These are phyloP conservation scores for Pythium sukuiense DNA, from an alignment of 352 stramenopile genomes.

Conservation along the genomic window DNA sequence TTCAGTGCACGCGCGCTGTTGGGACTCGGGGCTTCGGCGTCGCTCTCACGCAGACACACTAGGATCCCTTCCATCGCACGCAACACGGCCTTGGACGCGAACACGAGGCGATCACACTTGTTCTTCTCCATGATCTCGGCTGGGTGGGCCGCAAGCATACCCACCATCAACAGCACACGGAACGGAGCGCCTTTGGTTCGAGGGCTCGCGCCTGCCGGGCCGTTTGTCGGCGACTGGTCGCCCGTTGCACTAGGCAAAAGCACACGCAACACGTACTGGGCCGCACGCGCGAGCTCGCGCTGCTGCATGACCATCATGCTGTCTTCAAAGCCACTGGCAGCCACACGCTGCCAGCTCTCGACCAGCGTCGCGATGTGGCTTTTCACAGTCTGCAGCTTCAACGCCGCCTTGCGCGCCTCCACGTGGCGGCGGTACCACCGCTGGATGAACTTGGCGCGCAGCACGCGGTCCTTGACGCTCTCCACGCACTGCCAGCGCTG, in stretches of 20 bases:
- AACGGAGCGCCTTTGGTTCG: conserved; percentile 38
- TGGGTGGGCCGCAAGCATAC: conserved; percentile 68
- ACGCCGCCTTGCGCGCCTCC: conserved; percentile 41
- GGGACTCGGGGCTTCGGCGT: conserved; percentile 10
- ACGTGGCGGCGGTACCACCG: conserved; percentile 64
- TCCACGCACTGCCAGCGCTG: conserved; percentile 71
- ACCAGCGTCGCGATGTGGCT: conserved; percentile 42
- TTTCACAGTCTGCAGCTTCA: conserved; percentile 36
- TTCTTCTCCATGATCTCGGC: conserved; percentile 62
- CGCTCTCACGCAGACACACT: conserved; percentile 30
- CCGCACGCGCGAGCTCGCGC: conserved; percentile 45
- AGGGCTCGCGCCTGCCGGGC: conserved; percentile 18
- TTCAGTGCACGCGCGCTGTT: conserved; percentile 42
- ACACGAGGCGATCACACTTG: conserved; percentile 42
- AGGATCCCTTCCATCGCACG: conserved; percentile 40
- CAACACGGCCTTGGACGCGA: conserved; percentile 43
- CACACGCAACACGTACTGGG: conserved; percentile 54
- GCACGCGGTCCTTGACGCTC: conserved; percentile 61
- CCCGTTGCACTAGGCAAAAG: conserved; percentile 34
- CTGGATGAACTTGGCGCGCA: conserved; percentile 71
- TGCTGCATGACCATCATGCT: conserved; percentile 71
- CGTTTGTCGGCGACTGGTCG: conserved; percentile 18
- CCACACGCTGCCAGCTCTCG: conserved; percentile 44
- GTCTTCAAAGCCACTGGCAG: conserved; percentile 41
- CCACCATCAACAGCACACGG: conserved; percentile 70